These are phyloP conservation scores for Trichosporon faecale DNA, from an alignment of 1,284 basidiomycete species.

Conservation along the genomic window DNA sequence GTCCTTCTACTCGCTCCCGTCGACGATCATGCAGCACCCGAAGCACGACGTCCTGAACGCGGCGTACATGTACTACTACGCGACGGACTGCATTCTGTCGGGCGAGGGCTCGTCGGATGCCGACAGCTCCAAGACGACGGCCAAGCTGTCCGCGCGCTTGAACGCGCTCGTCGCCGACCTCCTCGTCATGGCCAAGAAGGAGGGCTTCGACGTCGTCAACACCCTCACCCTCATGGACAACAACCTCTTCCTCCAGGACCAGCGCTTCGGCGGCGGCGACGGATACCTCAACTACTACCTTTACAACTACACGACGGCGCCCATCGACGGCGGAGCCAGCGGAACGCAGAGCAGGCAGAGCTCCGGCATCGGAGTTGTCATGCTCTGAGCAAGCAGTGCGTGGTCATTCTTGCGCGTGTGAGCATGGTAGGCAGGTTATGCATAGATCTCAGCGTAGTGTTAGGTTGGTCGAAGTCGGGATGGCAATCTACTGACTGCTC, in stretches of 20 bases:
- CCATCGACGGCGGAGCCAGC: conserved; percentile 62
- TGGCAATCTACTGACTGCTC: no score
- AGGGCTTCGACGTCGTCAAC: conserved; percentile 94
- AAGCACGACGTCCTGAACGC: conserved; percentile 54
- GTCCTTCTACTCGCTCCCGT: conserved; percentile 95
- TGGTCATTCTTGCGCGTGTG: no score
- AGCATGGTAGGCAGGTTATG: background rate
- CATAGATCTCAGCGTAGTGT: background rate
- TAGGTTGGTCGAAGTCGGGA: no score
- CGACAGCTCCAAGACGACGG: conserved; percentile 60
- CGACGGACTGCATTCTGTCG: conserved; percentile 46
- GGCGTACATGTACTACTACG: conserved; percentile 60
- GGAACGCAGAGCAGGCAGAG: conserved; percentile 37
- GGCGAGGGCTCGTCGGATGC: conserved; percentile 36
- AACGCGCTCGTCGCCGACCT: conserved; percentile 71
- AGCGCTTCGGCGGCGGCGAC: conserved; percentile 87
- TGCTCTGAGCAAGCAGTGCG: conserved; percentile 40
- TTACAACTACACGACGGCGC: conserved; percentile 86
- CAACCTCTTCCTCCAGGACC: conserved; percentile 70
- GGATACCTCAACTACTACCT: conserved; percentile 76
- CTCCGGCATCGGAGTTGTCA: conserved; percentile 51
- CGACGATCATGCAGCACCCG: conserved; percentile 58
- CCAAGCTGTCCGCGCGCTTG: conserved; percentile 67
- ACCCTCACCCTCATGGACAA: conserved; percentile 95
- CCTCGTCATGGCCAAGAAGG: conserved; percentile 72